A percentile compares a stretch with the other conserved stretches of the same genome.
Evolutionary conservation across 2,329 filamentous ascomycete species (phyloP).

Genomic region (Curvularia spicifera): DNA sequence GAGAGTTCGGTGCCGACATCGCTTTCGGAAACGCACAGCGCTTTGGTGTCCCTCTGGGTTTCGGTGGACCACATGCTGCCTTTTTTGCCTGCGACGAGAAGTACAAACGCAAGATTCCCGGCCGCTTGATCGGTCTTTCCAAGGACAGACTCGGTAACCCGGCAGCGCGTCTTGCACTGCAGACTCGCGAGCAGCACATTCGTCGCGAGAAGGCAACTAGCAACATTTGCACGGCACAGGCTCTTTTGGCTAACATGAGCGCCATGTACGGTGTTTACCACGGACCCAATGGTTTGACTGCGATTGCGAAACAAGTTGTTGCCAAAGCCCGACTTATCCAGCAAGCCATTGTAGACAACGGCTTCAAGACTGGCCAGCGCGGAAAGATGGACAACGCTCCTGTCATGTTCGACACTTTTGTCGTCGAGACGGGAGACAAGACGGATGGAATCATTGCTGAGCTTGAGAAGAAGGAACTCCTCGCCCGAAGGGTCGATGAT

Average conservation of each 20-base stretch:
- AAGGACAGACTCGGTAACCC: slow-evolving; percentile 85
- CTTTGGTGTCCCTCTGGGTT: slow-evolving; percentile 90
- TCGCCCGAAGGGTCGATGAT: slow-evolving; percentile 67
- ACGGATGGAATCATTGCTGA: slow-evolving; percentile 61
- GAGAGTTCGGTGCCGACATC: slow-evolving; percentile 93
- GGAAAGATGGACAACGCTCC: slow-evolving; percentile 63
- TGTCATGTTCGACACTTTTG: slow-evolving; percentile 80
- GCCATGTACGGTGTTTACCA: slow-evolving; percentile 95
- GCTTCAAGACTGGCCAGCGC: slow-evolving; percentile 67
- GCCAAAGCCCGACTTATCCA: slow-evolving; percentile 74
- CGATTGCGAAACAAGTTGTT: slow-evolving; percentile 80
- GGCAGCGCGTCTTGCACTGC: slow-evolving; percentile 82
- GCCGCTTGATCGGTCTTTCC: slow-evolving; percentile 86
- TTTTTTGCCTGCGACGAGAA: slow-evolving; percentile 94
- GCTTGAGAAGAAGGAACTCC: slow-evolving; percentile 59
- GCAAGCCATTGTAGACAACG: slow-evolving; percentile 66
- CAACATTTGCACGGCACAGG: slow-evolving; percentile 96
- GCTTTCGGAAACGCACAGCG: slow-evolving; percentile 92
- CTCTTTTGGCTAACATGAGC: slow-evolving; percentile 92
- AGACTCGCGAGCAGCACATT: slow-evolving; percentile 96
- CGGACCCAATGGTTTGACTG: slow-evolving; percentile 80
- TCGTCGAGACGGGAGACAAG: slow-evolving; percentile 62
- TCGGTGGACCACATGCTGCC: slow-evolving; percentile 92
- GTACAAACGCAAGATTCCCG: slow-evolving; percentile 93
- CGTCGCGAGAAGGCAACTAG: slow-evolving; percentile 95